phyloP scores from a whole-genome alignment of 768 basidiomycete genomes.

The Boletus coccyginus region DNA sequence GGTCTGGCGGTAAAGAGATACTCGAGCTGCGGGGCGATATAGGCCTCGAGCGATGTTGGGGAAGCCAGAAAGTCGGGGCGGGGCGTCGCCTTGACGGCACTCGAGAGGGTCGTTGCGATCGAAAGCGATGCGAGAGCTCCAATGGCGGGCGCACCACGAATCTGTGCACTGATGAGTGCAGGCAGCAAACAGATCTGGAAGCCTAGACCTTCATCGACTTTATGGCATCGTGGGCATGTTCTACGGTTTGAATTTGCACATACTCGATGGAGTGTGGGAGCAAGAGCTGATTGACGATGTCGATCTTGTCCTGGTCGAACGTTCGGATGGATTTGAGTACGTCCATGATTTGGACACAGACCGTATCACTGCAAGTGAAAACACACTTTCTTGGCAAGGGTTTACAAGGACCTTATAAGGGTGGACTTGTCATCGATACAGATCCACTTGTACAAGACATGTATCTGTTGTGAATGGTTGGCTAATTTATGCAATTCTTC shows the following conservation, averaged over 20 bases:
- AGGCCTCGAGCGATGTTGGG: slow-evolving; percentile 44
- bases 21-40: slow-evolving; percentile 60
- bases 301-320: slow-evolving; percentile 49
- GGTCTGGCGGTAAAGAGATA: slow-evolving; percentile 87
- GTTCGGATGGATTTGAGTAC: slow-evolving; percentile 41
- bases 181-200: background rate
- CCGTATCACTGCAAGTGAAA: too few relatives aligned
- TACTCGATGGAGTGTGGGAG: slow-evolving; percentile 76
- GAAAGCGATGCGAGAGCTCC: slow-evolving; percentile 87
- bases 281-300: slow-evolving; percentile 89
- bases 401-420: too few relatives aligned
- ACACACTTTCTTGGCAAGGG: too few relatives aligned
- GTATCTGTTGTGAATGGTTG: too few relatives aligned
- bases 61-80: slow-evolving; percentile 56
- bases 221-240: slow-evolving; percentile 91
- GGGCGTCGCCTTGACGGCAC: slow-evolving; percentile 45
- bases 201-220: slow-evolving; percentile 83
- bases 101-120: slow-evolving; percentile 61
- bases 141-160: slow-evolving; percentile 93
- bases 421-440: too few relatives aligned
- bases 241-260: slow-evolving; percentile 62
- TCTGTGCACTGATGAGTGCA: slow-evolving; percentile 36
- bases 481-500: too few relatives aligned
- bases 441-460: too few relatives aligned
- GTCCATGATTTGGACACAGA: slow-evolving; percentile 11